Percentiles rank a stretch among this genome's conserved stretches.
These are phyloP conservation scores for Suillus lakei DNA, from an alignment of 768 basidiomycete species.

Conservation along the genomic window DNA sequence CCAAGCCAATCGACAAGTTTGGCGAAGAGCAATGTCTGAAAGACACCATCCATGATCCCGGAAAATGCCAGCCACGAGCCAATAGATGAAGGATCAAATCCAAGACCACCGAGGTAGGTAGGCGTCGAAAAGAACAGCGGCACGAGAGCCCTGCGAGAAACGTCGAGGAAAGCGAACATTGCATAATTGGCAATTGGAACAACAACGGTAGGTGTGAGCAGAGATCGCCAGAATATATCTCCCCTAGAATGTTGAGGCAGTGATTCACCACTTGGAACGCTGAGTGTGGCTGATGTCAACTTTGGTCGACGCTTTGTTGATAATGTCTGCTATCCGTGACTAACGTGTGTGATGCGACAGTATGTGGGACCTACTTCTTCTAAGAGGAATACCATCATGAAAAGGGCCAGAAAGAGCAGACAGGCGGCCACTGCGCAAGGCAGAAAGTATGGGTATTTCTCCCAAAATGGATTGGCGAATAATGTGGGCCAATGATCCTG, in stretches of 20 bases:
- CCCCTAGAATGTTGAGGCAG: background rate
- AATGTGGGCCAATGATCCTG: slow-evolving; percentile 56
- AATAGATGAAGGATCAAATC: slow-evolving; percentile 44
- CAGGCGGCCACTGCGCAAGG: slow-evolving; percentile 33
- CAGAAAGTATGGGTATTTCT: slow-evolving; percentile 42
- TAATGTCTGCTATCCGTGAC: background rate
- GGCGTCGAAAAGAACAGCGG: slow-evolving; percentile 54
- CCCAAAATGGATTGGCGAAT: slow-evolving; percentile 47
- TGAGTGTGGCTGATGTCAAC: background rate
- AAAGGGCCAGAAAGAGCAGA: slow-evolving; percentile 12
- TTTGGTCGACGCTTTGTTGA: background rate
- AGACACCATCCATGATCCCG: slow-evolving; percentile 42
- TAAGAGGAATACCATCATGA: slow-evolving; percentile 25
- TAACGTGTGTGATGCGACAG: no score
- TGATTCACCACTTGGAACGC: background rate
- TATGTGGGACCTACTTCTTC: slow-evolving; percentile 33
- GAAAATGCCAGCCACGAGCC: slow-evolving; percentile 41
- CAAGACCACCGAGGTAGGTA: slow-evolving; percentile 46
- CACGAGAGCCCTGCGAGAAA: slow-evolving; percentile 42
- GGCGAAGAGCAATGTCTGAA: slow-evolving; percentile 47
- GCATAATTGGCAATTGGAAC: slow-evolving; percentile 49
- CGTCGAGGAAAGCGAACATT: slow-evolving; percentile 47
- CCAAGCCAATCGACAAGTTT: slow-evolving; percentile 47
- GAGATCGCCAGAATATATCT: slow-evolving; percentile 36
- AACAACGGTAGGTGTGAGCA: slow-evolving; percentile 40